A percentile compares a stretch with the other conserved stretches of the same genome.
Conservation (phyloP, 371 early-diverging fungal genomes). For the Mortierella sp. region DNA sequence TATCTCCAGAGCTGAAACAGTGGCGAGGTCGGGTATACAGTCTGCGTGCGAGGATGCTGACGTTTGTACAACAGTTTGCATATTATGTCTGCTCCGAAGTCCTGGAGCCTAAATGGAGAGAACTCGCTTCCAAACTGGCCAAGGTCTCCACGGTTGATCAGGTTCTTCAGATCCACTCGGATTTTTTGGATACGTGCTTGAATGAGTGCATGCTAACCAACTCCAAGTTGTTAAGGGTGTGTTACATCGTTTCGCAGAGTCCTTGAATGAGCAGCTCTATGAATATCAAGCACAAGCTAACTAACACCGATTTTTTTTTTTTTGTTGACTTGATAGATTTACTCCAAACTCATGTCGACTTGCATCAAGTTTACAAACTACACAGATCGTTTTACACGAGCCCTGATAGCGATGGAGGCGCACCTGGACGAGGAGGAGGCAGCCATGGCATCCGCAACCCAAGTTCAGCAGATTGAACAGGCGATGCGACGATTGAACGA, state of each 20-base stretch:
- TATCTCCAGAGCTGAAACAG: slow-evolving; percentile 57
- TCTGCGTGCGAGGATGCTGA: slow-evolving; percentile 82
- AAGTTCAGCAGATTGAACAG: slow-evolving; percentile 48
- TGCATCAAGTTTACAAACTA: slow-evolving; percentile 75
- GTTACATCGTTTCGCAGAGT: neutral
- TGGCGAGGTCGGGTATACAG: slow-evolving; percentile 75
- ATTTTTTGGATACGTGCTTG: slow-evolving; percentile 88
- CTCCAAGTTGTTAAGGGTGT: slow-evolving; percentile 80
- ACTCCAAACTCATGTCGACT: slow-evolving; percentile 73
- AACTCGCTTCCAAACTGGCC: slow-evolving; percentile 70
- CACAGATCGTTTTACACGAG: slow-evolving; percentile 62
- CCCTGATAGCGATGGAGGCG: slow-evolving; percentile 56
- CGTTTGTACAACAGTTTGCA: slow-evolving; percentile 88
- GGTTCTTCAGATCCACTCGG: slow-evolving; percentile 81
- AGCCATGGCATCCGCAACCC: slow-evolving; percentile 43
- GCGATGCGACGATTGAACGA: slow-evolving; percentile 58
- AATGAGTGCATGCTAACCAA: slow-evolving; percentile 93
- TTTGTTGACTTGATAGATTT: slow-evolving; percentile 63
- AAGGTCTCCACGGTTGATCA: slow-evolving; percentile 86
- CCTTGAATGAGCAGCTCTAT: no score
- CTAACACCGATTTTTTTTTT: neutral
- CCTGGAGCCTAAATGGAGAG: slow-evolving; percentile 88
- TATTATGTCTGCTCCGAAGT: slow-evolving; percentile 90
- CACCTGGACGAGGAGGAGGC: slow-evolving; percentile 59
- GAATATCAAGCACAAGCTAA: no score